Conservation (phyloP, 306 rosid species). For the Lathyrus tuberosus region DNA sequence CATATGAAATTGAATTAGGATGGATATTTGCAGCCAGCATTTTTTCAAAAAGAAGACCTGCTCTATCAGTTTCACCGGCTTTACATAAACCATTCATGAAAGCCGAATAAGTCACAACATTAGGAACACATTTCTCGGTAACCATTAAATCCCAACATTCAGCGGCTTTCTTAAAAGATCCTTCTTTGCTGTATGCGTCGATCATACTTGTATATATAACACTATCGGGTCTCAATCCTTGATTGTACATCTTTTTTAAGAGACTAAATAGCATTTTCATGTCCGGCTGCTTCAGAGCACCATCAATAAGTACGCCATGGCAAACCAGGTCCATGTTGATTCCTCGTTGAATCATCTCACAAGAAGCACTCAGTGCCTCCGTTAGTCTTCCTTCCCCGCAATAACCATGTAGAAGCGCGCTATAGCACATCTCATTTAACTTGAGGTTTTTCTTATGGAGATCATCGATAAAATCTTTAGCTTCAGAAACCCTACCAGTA, state of each 20-base stretch:
- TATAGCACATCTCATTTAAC: conserved; percentile 84
- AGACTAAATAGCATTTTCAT: conserved; percentile 54
- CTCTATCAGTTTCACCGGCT: conserved; percentile 70
- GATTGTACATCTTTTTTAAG: conserved; percentile 66
- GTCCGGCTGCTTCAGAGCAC: conserved; percentile 68
- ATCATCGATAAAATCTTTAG: conserved; percentile 69
- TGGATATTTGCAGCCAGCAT: conserved; percentile 53
- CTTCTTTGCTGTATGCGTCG: conserved; percentile 70
- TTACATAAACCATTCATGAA: conserved; percentile 83
- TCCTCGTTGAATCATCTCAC: conserved; percentile 79
- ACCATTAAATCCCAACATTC: conserved; percentile 79
- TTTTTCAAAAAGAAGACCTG: conserved; percentile 63
- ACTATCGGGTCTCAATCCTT: conserved; percentile 72
- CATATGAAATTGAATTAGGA: conserved; percentile 79
- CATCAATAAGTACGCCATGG: conserved; percentile 72
- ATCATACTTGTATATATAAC: conserved; percentile 86
- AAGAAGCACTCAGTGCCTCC: conserved; percentile 72
- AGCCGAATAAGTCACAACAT: conserved; percentile 78
- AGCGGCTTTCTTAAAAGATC: conserved; percentile 62
- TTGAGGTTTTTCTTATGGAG: conserved; percentile 62
- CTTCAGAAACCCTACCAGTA: conserved; percentile 72
- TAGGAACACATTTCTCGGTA: conserved; percentile 73
- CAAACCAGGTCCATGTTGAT: conserved; percentile 81
- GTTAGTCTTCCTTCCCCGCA: conserved; percentile 78
- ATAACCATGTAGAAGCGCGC: conserved; percentile 80